phyloP scores from a whole-genome alignment of 371 early-diverging fungal genomes.

The Rhizopus arrhizus region DNA sequence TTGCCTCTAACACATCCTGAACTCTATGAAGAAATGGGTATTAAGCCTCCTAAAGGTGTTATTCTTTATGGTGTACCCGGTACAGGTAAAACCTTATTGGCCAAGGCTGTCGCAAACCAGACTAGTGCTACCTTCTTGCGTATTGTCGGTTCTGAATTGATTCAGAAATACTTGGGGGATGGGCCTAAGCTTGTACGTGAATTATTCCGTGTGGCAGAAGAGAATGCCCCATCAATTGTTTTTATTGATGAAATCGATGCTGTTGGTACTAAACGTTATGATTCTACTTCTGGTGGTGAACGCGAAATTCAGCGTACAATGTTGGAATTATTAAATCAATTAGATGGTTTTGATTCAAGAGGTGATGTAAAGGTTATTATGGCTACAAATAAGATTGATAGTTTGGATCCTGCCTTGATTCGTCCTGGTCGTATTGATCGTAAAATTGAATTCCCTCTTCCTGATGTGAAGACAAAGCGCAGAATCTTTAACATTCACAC shows the following conservation, averaged over 20 bases:
- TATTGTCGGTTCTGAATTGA: constrained; percentile 99
- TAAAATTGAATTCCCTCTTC: constrained; percentile 99
- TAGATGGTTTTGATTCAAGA: constrained; percentile 99
- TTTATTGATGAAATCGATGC: constrained; percentile 99
- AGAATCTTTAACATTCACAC: constrained; percentile 99
- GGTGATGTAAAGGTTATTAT: constrained; percentile 99
- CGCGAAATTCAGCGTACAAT: constrained; percentile 99
- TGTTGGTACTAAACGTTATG: constrained; percentile 98
- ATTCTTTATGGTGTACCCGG: constrained; percentile 99
- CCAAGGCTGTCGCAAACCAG: constrained; percentile 99
- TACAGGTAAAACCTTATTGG: constrained; percentile 99
- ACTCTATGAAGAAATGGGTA: constrained; percentile 99
- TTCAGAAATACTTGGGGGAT: constrained; percentile 99
- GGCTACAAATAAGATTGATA: constrained; percentile 99
- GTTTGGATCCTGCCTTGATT: constrained; percentile 99
- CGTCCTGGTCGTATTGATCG: constrained; percentile 99
- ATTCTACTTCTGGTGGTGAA: constrained; percentile 97
- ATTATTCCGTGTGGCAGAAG: constrained; percentile 98
- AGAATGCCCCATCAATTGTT: constrained; percentile 99
- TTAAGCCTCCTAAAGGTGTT: constrained; percentile 99
- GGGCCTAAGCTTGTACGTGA: constrained; percentile 99
- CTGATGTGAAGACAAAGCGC: constrained; percentile 98
- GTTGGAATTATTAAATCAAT: constrained; percentile 99
- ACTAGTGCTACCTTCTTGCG: constrained; percentile 99
- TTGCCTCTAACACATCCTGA: constrained; percentile 99